Evolutionary conservation across 2,329 filamentous ascomycete genomes (phyloP).

Genomic region (Microcyclospora pomicola): DNA sequence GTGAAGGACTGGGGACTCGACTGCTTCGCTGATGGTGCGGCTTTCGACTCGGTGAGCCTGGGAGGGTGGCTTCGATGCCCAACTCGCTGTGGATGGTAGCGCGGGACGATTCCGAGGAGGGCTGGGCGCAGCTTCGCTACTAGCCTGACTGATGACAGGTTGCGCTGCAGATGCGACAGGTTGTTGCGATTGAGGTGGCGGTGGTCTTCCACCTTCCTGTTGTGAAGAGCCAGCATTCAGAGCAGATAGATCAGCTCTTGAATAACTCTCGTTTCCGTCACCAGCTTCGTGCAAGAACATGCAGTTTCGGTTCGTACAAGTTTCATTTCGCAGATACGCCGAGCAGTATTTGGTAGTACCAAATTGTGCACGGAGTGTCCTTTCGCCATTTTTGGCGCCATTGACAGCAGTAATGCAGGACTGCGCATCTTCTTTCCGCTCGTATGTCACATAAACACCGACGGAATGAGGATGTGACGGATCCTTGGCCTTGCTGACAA

Average conservation of each 20-base stretch:
- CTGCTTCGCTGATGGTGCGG: conserved; percentile 65
- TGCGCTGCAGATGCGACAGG: conserved; percentile 39
- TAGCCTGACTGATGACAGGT: conserved; percentile 51
- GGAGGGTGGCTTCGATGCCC: conserved; percentile 60
- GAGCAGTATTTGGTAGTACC: conserved; percentile 99
- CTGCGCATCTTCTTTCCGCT: conserved; percentile 77
- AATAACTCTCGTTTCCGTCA: conserved; percentile 96
- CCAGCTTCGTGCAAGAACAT: conserved; percentile 97
- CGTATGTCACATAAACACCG: conserved; percentile 97
- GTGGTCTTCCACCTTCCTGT: conserved; percentile 40
- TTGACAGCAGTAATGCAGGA: conserved; percentile 70
- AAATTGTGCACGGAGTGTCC: conserved; percentile 60
- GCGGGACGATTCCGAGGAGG: conserved; percentile 59
- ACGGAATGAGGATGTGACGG: conserved; percentile 63
- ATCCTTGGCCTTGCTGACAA: conserved; percentile 91
- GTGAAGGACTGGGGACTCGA: conserved; percentile 60
- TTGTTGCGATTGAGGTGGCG: conserved; percentile 36
- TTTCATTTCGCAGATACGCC: conserved; percentile 85
- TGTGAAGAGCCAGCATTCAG: conserved; percentile 82
- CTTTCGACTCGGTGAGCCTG: conserved; percentile 58
- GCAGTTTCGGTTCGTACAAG: conserved; percentile 88
- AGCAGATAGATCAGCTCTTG: conserved; percentile 81
- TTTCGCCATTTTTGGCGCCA: conserved; percentile 79
- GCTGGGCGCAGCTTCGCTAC: conserved; percentile 16
- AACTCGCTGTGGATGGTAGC: conserved; percentile 85